Base-by-base conservation (phyloP, 2,329 filamentous ascomycete species). In the Colletotrichum ledebouriae region DNA sequence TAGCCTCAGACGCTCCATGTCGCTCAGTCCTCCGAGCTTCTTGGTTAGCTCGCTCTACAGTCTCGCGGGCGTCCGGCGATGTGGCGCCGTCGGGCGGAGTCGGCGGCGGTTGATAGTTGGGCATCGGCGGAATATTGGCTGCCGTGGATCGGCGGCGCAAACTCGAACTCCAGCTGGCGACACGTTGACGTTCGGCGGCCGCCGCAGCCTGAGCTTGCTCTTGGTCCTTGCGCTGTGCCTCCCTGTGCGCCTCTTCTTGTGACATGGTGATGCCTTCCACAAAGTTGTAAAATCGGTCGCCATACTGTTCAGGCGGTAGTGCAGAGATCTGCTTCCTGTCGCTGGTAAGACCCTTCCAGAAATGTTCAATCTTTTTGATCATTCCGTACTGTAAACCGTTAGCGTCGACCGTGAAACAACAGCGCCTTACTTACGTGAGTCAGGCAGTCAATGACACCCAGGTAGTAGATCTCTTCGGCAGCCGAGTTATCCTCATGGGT, bases 391-490 rank as follows among this genome's bases (percentile, higher is more conserved):
- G 74, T 29, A 42, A 33, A 20, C 9, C n/a, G 59, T 71, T 57
- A 71, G 69, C 61, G 34, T 22, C 17, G 4, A 39, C 22, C 22
- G n/a, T 11, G 15, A 53, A 25, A 64, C 11, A 41, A 11, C 3
- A 15, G 4, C 29, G 13, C 3, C 6, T 39, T 60, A 88, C 93
- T 89, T 86, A 97, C 94, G 78, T 98, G 94, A 74, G 96, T 99
- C 75, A 99, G 84, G 79, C 96, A 99, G 80, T 99, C 96, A 78
- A 99, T 99, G 74, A 99, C 97, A 41, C 96, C 97, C 7, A 99
- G 88, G 77, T 99, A 99, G 80, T 99, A 99, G 47, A 99, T 94
- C 80, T 97, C 94, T 62, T 98, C 93, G 2, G 92, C 94, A 1
- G 92, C 89, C 15, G 84, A 82, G 71, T 97, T 92, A 79, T 97